Evolutionary conservation across 306 rosid species (phyloP), one percentile per base, ranked within the genome.

Genomic region (Castanea mollissima): DNA sequence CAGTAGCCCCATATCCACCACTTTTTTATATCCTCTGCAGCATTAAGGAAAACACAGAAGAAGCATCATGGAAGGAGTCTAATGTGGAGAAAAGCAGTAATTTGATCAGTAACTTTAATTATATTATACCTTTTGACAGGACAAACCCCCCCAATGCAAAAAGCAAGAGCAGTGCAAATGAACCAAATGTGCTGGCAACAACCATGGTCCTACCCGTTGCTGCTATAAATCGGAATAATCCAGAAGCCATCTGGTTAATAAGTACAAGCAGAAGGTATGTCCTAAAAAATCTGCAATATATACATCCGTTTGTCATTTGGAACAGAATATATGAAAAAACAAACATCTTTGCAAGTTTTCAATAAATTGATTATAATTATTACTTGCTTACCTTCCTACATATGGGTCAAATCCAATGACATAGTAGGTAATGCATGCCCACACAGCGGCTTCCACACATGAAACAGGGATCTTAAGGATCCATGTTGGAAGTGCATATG

Each of bases 1-100:
- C 97, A 92, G 79, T 84, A 92, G 20, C 95, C 93, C 97, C 97
- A 92, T 21, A 57, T 78, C 95, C 95, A 92, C 91, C 89, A 86
- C 77, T 86, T 85, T 80, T 86, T 87, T 6, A 90, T 82, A 10
- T 86, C 59, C 29, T 87, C 97, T 92, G 85, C 75, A 41, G 34
- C 16, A 74, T 6, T 38, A 3, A 58, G 16, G 13, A 4, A 16
- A 86, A 12, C 67, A 67, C 54, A 71, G 69, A 11, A 73, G 10
- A 21, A 67, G 54, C 20, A 60, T 38, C 34, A 16, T 15, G 23
- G 71, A 55, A 80, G 80, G 64, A 16, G 62, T 49, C 1, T 5
- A 72, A 73, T 49, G 18, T 21, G 21, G 31, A 72, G 67, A 62
- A 25, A 27, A 35, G 56, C 67, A 52, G 68, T 44, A 9, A 12